Evolutionary conservation across 805 yeast genomes (phyloP).

Genomic region (Suhomyces tanzawaensis): DNA sequence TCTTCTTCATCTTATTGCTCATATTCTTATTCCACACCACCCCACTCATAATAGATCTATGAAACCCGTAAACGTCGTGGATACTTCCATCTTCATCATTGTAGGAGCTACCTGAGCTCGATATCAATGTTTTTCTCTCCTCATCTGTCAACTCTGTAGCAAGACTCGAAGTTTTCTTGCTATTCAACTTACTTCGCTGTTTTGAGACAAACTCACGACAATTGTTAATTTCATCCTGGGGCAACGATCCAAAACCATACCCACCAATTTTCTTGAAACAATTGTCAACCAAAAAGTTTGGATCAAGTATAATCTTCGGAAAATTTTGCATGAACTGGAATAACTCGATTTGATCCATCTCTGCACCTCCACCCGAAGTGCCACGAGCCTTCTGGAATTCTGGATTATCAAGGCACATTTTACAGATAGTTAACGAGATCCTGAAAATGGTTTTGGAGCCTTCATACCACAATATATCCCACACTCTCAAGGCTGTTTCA

Average conservation of each 20-base stretch:
- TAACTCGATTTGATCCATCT: conserved; percentile 46
- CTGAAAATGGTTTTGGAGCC: conserved; percentile 85
- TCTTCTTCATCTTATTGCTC: conserved; percentile 51
- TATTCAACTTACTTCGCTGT: conserved; percentile 45
- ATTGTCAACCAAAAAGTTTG: conserved; percentile 63
- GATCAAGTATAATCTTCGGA: conserved; percentile 71
- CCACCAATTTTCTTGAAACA: conserved; percentile 75
- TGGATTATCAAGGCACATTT: conserved; percentile 62
- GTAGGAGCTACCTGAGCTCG: conserved; percentile 15
- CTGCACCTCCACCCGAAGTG: conserved; percentile 20
- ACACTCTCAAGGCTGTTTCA: conserved; percentile 81
- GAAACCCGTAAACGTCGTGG: conserved; percentile 46
- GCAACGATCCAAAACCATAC: conserved; percentile 61
- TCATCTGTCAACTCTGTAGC: conserved; percentile 38
- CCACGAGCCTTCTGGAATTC: conserved; percentile 38
- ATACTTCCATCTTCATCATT: conserved; percentile 22
- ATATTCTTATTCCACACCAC: conserved; percentile 64
- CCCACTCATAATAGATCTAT: conserved; percentile 48
- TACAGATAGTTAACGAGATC: conserved; percentile 75
- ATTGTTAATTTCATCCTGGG: conserved; percentile 78
- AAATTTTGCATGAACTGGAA: conserved; percentile 84
- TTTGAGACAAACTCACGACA: conserved; percentile 76
- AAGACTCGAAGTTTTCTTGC: conserved; percentile 25
- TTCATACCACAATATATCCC: conserved; percentile 95
- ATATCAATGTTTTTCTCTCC: conserved; percentile 33